These are phyloP conservation scores for Quambalaria eucalypti DNA, from an alignment of 1,284 basidiomycete genomes.

Conservation along the genomic window DNA sequence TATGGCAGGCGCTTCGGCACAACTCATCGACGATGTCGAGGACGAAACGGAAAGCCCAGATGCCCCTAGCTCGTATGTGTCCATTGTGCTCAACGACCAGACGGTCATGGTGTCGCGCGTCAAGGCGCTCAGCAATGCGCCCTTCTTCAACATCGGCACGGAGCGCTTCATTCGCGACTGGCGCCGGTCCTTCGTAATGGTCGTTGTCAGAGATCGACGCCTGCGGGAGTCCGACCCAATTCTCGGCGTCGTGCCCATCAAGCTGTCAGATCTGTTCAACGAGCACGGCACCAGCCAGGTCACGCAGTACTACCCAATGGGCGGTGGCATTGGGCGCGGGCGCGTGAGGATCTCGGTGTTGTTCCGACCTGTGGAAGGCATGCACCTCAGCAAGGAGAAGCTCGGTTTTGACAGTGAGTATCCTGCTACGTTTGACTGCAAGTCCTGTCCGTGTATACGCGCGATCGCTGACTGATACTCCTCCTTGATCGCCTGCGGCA, in stretches of 20 bases:
- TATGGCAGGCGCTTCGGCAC: constrained; percentile 21
- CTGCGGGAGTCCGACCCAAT: constrained; percentile 22
- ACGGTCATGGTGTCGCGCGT: constrained; percentile 49
- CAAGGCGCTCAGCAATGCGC: constrained; percentile 47
- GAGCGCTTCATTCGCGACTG: constrained; percentile 52
- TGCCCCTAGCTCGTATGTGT: constrained; percentile 43
- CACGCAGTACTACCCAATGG: constrained; percentile 28
- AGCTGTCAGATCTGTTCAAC: constrained; percentile 20
- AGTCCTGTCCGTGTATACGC: neutral
- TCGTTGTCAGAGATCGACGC: constrained; percentile 48
- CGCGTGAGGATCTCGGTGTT: constrained; percentile 19
- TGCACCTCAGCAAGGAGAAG: constrained; percentile 8
- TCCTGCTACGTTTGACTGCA: constrained; percentile 11
- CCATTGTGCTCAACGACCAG: constrained; percentile 51
- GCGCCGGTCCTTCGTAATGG: constrained; percentile 47
- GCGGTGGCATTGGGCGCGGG: constrained; percentile 21
- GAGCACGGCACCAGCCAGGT: constrained; percentile 16
- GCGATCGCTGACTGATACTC: too few species aligned
- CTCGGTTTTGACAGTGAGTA: constrained; percentile 27
- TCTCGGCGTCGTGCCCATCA: constrained; percentile 27
- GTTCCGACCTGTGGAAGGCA: constrained; percentile 17
- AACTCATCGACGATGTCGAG: constrained; percentile 17
- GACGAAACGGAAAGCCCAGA: constrained; percentile 17
- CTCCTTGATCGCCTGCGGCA: too few species aligned
- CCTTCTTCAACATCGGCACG: constrained; percentile 51